Evolutionary conservation across 2,329 filamentous ascomycete genomes (phyloP).

Genomic region (Colletotrichum ledebouriae): DNA sequence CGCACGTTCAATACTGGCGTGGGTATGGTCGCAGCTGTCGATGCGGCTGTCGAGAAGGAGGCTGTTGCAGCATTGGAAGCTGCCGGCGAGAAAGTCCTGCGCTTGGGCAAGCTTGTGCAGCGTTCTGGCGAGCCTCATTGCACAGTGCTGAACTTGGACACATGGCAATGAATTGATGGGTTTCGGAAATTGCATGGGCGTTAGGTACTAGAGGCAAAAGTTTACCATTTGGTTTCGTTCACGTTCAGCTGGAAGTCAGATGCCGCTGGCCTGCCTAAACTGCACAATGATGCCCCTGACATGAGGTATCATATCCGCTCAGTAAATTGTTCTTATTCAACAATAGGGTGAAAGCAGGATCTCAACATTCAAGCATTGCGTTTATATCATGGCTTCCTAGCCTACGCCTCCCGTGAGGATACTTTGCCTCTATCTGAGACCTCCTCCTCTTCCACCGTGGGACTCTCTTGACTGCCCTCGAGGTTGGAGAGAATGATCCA

Average conservation of each 20-base stretch:
- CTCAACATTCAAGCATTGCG: no score
- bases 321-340: no score
- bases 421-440: neutral
- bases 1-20: constrained; percentile 95
- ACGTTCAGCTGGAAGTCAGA: neutral
- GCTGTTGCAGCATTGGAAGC: constrained; percentile 72
- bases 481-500: constrained; percentile 26
- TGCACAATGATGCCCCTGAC: no score
- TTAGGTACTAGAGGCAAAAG: constrained; percentile 23
- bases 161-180: constrained; percentile 50
- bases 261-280: no score
- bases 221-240: constrained; percentile 6
- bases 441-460: neutral
- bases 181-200: constrained; percentile 8
- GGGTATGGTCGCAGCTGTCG: constrained; percentile 92
- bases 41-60: constrained; percentile 70
- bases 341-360: no score
- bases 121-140: constrained; percentile 59
- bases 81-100: constrained; percentile 82
- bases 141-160: constrained; percentile 69
- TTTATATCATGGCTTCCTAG: neutral
- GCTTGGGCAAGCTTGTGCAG: constrained; percentile 78
- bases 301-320: no score
- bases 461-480: constrained; percentile 19
- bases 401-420: neutral